phyloP scores from a whole-genome alignment of 371 early-diverging fungal genomes.

The Mucor irregularis region DNA sequence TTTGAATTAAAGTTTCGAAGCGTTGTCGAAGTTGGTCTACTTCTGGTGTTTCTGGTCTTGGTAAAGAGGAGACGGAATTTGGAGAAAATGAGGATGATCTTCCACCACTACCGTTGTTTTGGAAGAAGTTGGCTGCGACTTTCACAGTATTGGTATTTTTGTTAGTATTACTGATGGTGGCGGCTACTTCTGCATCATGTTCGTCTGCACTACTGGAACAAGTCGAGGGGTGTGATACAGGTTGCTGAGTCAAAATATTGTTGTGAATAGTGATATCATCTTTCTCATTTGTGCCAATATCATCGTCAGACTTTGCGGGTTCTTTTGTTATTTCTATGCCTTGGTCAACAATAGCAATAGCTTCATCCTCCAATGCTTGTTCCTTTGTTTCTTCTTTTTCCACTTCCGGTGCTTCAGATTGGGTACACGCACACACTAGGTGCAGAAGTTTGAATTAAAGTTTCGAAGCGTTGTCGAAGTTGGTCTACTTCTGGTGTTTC shows the following conservation, averaged over 20 bases:
- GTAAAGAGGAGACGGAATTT: slow-evolving; percentile 26
- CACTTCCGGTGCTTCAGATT: background rate
- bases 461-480: slow-evolving; percentile 36
- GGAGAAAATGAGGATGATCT: slow-evolving; percentile 29
- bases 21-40: slow-evolving; percentile 35
- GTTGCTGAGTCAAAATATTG: no score
- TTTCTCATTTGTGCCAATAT: no score
- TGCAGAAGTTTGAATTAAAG: slow-evolving; percentile 16
- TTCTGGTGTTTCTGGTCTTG: slow-evolving; percentile 46
- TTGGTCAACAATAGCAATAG: background rate
- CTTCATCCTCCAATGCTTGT: background rate
- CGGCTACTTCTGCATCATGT: slow-evolving; percentile 48
- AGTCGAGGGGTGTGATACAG: slow-evolving; percentile 19
- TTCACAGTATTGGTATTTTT: background rate
- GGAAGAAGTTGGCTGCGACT: background rate
- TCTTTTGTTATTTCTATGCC: background rate
- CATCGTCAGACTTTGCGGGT: background rate
- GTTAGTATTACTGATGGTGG: slow-evolving; percentile 7
- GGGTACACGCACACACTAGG: no score
- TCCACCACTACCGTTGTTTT: slow-evolving; percentile 11
- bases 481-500: slow-evolving; percentile 45
- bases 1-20: slow-evolving; percentile 31
- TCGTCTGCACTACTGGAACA: slow-evolving; percentile 32
- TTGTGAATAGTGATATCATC: no score
- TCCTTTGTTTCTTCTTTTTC: background rate